phyloP scores from a whole-genome alignment of 208 protist species.

The Acanthamoeba royreba region DNA sequence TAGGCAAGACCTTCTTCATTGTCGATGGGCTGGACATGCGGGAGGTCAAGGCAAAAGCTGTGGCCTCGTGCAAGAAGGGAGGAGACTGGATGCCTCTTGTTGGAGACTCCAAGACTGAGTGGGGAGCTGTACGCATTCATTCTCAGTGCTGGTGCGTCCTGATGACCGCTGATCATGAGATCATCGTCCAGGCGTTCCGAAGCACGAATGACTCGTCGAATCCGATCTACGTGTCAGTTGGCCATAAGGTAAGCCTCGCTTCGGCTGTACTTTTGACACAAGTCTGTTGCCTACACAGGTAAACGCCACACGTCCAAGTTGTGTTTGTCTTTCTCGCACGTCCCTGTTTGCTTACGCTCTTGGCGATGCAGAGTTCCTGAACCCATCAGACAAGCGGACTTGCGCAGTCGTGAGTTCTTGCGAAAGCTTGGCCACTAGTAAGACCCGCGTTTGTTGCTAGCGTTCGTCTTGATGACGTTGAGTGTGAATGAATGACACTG shows the following conservation, averaged over 20 bases:
- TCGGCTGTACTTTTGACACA: conserved; percentile 70
- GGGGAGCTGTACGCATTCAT: conserved; percentile 56
- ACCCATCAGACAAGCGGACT: conserved; percentile 89
- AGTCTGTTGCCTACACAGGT: conserved; percentile 10
- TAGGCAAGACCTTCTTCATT: conserved; percentile 86
- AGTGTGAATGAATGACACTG: too few relatives aligned
- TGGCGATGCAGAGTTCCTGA: conserved; percentile 85
- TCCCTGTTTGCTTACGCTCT: conserved; percentile 23
- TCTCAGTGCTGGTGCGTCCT: not conserved
- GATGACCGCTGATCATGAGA: not conserved
- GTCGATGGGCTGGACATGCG: conserved; percentile 83
- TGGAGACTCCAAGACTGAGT: conserved; percentile 56
- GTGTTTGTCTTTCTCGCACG: conserved; percentile 61
- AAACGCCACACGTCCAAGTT: conserved; percentile 8
- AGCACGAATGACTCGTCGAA: conserved; percentile 69
- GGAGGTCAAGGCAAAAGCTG: not conserved
- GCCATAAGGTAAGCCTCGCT: conserved; percentile 84
- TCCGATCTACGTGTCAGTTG: conserved; percentile 91
- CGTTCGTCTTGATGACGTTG: too few relatives aligned
- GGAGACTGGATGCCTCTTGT: conserved; percentile 17
- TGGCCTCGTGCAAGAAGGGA: not conserved
- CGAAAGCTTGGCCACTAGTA: not conserved
- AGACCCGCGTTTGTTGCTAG: too few relatives aligned
- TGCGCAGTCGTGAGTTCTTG: conserved; percentile 83
- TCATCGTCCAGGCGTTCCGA: not conserved